Evolutionary conservation across 768 basidiomycete species (phyloP), one percentile per base, ranked within the genome.

Genomic region (Naganishia randhawae): DNA sequence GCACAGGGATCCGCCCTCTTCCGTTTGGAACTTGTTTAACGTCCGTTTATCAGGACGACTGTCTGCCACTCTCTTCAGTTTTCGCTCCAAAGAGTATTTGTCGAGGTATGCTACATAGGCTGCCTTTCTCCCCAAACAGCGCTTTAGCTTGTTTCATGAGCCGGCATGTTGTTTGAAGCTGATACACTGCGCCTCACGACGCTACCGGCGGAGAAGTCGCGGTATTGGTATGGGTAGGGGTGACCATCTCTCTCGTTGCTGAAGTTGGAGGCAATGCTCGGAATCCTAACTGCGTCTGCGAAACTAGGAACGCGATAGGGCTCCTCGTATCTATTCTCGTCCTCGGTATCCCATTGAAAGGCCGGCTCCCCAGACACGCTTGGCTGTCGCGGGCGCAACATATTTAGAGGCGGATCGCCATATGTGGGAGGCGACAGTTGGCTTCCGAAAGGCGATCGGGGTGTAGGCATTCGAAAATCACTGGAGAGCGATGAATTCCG

Each of bases 361-460:
- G 35, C 11, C 19, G 8, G 57, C 10, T 61, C 57, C 25, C 57
- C 57, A 17, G 57, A 39, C 14, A 61, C 22, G 27, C 57, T 61
- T 19, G 57, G 5, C 22, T 61, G 57, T 61, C 57, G 35, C 19
- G 22, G 25, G 39, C 33, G 22, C 22, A 29, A 42, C 7, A 42
- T 25, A 25, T 39, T 39, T 1, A 39, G 22, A 3, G 37, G 31
- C 7, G 39, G 35, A 25, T 41, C 37, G 39, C 37, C 25, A 42
- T 39, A 61, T 17, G 57, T 41, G 8, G 57, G 57, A 27, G 57
- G 57, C 22, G 57, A 39, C 25, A 61, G 27, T 25, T 39, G 57
- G 41, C 16, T 39, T 13, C 37, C 37, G 39, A 41, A 61, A 42
- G 29, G 39, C 37, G 37, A 10, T 19, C 10, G 13, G 32, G 51